These are phyloP conservation scores for Cryptosporidium meleagridis DNA, from an alignment of 169 alveolate species.

Conservation along the genomic window DNA sequence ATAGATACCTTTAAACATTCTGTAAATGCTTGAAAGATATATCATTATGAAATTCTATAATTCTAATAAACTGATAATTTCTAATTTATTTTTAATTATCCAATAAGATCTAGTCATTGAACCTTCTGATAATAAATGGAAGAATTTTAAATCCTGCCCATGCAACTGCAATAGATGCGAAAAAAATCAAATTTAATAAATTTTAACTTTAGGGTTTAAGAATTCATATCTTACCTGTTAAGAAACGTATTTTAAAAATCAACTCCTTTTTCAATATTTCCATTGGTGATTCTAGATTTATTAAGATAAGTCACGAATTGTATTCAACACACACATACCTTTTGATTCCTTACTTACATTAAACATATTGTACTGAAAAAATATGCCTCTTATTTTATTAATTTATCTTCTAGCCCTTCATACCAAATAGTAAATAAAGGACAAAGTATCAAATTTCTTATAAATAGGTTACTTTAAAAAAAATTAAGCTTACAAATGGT, in stretches of 20 bases:
- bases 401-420: background rate
- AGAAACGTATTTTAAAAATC: conserved; percentile 26
- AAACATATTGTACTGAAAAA: background rate
- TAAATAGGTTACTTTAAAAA: too few species aligned
- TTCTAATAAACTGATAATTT: background rate
- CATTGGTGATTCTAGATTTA: conserved; percentile 24
- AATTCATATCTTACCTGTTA: conserved; percentile 33
- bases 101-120: background rate
- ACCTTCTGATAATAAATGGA: conserved; percentile 11
- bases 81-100: background rate
- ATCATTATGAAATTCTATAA: background rate
- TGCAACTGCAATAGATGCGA: background rate
- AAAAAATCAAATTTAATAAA: background rate
- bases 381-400: background rate
- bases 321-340: conserved; percentile 18
- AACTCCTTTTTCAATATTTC: conserved; percentile 28
- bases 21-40: background rate
- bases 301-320: background rate
- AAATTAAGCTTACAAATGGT: background rate
- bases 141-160: conserved; percentile 63
- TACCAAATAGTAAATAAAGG: background rate
- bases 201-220: background rate
- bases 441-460: background rate
- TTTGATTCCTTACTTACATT: conserved; percentile 5
- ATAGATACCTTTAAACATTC: background rate